Percentiles rank a stretch among this genome's conserved stretches.
phyloP scores from a whole-genome alignment of 2,329 filamentous ascomycete genomes.

The Epicoccum nigrum region DNA sequence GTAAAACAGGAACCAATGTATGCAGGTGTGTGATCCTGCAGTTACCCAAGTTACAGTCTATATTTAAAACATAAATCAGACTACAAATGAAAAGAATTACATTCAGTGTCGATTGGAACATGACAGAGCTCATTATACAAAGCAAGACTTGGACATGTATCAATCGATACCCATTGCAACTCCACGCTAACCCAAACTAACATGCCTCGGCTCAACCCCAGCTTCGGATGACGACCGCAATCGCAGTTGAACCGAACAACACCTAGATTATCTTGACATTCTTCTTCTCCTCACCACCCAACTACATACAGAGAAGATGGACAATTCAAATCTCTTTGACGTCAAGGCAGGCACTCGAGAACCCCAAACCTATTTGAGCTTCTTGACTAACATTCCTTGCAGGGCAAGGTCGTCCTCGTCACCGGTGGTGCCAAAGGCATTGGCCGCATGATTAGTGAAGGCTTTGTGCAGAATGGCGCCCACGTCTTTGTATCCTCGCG shows the following conservation, averaged over 20 bases:
- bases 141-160: too few relatives aligned
- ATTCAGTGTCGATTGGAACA: too few relatives aligned
- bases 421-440: constrained; percentile 63
- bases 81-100: too few relatives aligned
- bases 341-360: constrained; percentile 37
- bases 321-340: constrained; percentile 44
- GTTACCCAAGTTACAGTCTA: too few relatives aligned
- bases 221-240: constrained; percentile 20
- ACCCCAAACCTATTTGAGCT: not conserved
- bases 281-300: not conserved
- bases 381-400: not conserved
- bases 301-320: constrained; percentile 31
- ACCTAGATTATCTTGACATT: not conserved
- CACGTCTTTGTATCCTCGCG: constrained; percentile 74
- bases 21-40: too few relatives aligned
- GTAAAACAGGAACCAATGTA: too few relatives aligned
- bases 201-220: constrained; percentile 36
- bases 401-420: constrained; percentile 55
- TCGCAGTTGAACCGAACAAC: constrained; percentile 12
- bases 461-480: constrained; percentile 67
- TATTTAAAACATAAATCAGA: too few relatives aligned
- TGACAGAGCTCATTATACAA: too few relatives aligned
- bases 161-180: too few relatives aligned
- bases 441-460: constrained; percentile 71
- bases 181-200: constrained; percentile 11